Evolutionary conservation across 805 yeast species (phyloP).

Genomic region (Wickerhamiella australiensis): DNA sequence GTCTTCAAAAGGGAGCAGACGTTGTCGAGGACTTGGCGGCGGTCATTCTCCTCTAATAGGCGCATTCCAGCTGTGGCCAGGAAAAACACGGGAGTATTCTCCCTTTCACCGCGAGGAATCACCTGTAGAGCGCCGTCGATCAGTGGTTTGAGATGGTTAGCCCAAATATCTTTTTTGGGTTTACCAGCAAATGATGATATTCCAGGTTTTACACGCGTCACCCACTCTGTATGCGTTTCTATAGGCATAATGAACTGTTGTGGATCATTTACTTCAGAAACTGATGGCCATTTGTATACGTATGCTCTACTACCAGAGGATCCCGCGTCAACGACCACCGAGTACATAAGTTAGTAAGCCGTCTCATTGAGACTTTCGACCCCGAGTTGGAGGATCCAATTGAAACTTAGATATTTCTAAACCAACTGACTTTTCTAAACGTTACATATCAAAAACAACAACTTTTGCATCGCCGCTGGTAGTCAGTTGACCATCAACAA

Average conservation of each 20-base stretch:
- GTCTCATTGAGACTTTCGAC: too few relatives aligned
- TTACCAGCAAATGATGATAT: slow-evolving; percentile 53
- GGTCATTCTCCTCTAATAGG: slow-evolving; percentile 45
- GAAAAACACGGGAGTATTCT: slow-evolving; percentile 74
- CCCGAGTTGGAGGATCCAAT: too few relatives aligned
- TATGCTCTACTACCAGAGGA: slow-evolving; percentile 88
- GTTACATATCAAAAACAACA: slow-evolving; percentile 53
- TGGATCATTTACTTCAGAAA: slow-evolving; percentile 28
- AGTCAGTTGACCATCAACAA: slow-evolving; percentile 49
- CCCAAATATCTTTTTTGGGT: slow-evolving; percentile 47
- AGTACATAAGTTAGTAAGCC: slow-evolving; percentile 35
- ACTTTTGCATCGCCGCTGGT: slow-evolving; percentile 88
- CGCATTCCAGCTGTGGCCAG: slow-evolving; percentile 98
- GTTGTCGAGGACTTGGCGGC: slow-evolving; percentile 40
- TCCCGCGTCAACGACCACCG: slow-evolving; percentile 89
- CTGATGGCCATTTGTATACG: slow-evolving; percentile 67
- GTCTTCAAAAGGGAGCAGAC: slow-evolving; percentile 46
- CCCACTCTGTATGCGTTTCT: slow-evolving; percentile 55
- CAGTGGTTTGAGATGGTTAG: slow-evolving; percentile 52
- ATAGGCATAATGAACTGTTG: slow-evolving; percentile 55
- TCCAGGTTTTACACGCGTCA: slow-evolving; percentile 67
- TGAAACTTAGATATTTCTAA: too few relatives aligned
- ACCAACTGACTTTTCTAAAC: too few relatives aligned
- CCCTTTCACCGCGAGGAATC: slow-evolving; percentile 50
- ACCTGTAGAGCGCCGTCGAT: slow-evolving; percentile 56